These are phyloP conservation scores for Diplosphaera chodatii DNA, from an alignment of 139 green algal species.

Conservation along the genomic window DNA sequence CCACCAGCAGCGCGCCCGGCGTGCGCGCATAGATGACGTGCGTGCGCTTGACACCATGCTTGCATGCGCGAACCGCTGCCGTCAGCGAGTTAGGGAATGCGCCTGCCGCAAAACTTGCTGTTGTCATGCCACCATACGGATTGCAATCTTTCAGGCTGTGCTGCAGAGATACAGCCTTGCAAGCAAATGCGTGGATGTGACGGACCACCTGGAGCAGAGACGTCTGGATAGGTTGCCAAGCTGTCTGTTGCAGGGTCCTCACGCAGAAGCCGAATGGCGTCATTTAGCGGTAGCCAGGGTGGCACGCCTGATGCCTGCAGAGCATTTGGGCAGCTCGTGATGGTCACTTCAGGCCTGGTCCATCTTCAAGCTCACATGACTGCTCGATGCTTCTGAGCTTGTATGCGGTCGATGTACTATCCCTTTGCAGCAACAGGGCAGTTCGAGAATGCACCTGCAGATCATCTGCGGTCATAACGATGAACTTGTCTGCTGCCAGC, in stretches of 20 bases:
- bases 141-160: no score
- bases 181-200: no score
- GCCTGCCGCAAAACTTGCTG: neutral
- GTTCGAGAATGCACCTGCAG: neutral
- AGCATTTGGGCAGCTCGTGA: no score
- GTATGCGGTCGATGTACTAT: no score
- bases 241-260: neutral
- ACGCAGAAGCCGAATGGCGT: constrained; percentile 59
- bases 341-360: no score
- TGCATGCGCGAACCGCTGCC: constrained; percentile 19
- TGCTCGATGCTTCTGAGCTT: no score
- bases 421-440: no score
- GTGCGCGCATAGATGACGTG: constrained; percentile 73
- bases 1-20: constrained; percentile 79
- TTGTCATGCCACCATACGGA: no score
- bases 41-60: constrained; percentile 58
- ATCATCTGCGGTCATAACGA: constrained; percentile 69
- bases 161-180: no score
- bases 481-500: constrained; percentile 90
- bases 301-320: constrained; percentile 8
- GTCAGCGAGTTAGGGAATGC: neutral
- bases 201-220: no score
- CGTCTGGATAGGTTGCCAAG: neutral
- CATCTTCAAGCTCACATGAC: no score
- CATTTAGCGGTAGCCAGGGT: constrained; percentile 68